phyloP scores from a whole-genome alignment of 2,329 filamentous ascomycete species.

The Fusarium sterilihyphosum region DNA sequence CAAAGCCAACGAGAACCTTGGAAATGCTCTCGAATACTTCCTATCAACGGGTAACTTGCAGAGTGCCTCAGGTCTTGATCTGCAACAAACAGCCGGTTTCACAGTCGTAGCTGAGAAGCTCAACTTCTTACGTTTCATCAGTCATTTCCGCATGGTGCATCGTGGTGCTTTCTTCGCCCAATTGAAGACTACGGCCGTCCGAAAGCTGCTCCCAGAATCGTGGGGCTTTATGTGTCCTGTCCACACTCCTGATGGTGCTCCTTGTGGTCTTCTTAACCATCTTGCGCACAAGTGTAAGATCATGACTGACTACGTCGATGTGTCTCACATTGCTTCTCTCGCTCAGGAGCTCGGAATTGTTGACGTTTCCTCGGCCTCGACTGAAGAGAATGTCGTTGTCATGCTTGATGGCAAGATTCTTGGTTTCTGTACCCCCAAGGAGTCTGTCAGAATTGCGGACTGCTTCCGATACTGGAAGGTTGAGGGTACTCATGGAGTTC shows the following conservation, averaged over 20 bases:
- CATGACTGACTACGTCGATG: slow-evolving; percentile 78
- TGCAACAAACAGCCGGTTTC: slow-evolving; percentile 95
- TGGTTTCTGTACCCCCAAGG: slow-evolving; percentile 87
- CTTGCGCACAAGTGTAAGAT: slow-evolving; percentile 94
- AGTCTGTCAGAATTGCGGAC: slow-evolving; percentile 83
- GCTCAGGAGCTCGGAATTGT: slow-evolving; percentile 83
- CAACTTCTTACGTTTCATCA: slow-evolving; percentile 98
- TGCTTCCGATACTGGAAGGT: slow-evolving; percentile 97
- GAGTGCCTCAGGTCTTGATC: slow-evolving; percentile 89
- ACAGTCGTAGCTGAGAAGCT: slow-evolving; percentile 98
- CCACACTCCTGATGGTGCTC: slow-evolving; percentile 95
- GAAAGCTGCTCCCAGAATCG: slow-evolving; percentile 94
- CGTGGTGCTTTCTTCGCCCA: slow-evolving; percentile 99
- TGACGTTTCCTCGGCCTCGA: slow-evolving; percentile 77
- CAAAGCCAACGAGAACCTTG: slow-evolving; percentile 88
- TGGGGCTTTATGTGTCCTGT: slow-evolving; percentile 99
- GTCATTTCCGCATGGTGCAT: slow-evolving; percentile 99
- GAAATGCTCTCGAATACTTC: slow-evolving; percentile 91
- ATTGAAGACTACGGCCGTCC: slow-evolving; percentile 94
- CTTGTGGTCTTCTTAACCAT: slow-evolving; percentile 95
- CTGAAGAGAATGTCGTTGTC: slow-evolving; percentile 86
- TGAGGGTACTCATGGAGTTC: slow-evolving; percentile 81
- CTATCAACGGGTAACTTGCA: slow-evolving; percentile 93
- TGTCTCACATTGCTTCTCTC: slow-evolving; percentile 76
- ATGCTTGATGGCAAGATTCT: slow-evolving; percentile 91